phyloP scores from a whole-genome alignment of 352 stramenopile species.

The Peronosclerospora sorghi region DNA sequence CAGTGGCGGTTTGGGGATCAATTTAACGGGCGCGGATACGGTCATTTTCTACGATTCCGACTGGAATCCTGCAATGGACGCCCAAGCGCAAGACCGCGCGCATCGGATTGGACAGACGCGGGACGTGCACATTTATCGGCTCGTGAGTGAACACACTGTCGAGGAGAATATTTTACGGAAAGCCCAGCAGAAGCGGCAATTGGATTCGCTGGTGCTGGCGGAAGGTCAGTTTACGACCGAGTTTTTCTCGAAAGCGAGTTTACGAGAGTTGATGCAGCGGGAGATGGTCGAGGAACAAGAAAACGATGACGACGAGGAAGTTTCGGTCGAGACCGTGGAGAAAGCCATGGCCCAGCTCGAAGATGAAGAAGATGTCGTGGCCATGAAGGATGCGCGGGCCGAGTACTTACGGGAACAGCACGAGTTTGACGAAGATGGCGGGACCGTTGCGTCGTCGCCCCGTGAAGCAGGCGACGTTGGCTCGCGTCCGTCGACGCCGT shows the following conservation, averaged over 20 bases:
- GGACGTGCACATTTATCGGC: conserved; percentile 98
- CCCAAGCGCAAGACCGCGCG: conserved; percentile 92
- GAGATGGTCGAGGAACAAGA: conserved; percentile 20
- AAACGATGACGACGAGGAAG: conserved; percentile 38
- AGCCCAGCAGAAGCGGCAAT: conserved; percentile 93
- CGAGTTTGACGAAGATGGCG: conserved; percentile 52
- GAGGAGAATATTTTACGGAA: conserved; percentile 99
- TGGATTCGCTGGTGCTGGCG: conserved; percentile 91
- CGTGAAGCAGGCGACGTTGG: conserved; percentile 1
- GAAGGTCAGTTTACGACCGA: conserved; percentile 68
- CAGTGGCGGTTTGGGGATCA: conserved; percentile 96
- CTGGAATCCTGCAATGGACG: conserved; percentile 92
- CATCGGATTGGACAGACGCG: conserved; percentile 97
- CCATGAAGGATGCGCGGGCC: conserved; percentile 74
- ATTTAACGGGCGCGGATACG: conserved; percentile 95
- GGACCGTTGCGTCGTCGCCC: conserved; percentile 5
- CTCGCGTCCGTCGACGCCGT: conserved; percentile 25
- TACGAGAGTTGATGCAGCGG: conserved; percentile 89
- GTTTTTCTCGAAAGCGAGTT: conserved; percentile 75
- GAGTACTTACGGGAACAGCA: conserved; percentile 44
- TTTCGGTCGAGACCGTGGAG: conserved; percentile 74
- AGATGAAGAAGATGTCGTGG: conserved; percentile 92
- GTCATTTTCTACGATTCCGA: conserved; percentile 91
- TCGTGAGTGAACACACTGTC: conserved; percentile 95
- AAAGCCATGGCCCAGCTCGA: conserved; percentile 91